phyloP scores from a whole-genome alignment of 2,329 filamentous ascomycete species.

The Huntiella omanensis region DNA sequence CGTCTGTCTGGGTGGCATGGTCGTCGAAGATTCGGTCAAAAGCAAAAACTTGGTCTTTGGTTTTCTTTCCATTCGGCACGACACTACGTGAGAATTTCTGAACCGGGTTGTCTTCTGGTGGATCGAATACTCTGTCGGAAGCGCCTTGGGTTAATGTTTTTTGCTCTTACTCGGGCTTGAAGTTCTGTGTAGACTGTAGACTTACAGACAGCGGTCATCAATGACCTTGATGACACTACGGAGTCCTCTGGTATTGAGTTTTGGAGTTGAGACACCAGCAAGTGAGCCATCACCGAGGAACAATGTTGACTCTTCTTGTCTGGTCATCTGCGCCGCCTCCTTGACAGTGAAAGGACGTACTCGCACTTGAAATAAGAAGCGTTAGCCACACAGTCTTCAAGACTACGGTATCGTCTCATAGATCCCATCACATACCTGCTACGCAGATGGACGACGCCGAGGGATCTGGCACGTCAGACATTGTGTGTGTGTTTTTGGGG shows the following conservation, averaged over 20 bases:
- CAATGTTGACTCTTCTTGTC: conserved; percentile 63
- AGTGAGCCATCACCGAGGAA: conserved; percentile 96
- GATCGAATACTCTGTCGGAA: conserved; percentile 67
- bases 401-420: not conserved
- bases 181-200: conserved; percentile 13
- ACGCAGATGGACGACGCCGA: conserved; percentile 40
- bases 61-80: conserved; percentile 67
- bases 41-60: conserved; percentile 93
- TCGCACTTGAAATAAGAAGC: conserved; percentile 31
- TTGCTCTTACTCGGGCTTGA: not conserved
- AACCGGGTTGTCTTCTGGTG: conserved; percentile 83
- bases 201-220: conserved; percentile 88
- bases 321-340: conserved; percentile 79
- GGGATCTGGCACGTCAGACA: conserved; percentile 18
- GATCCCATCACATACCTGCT: conserved; percentile 25
- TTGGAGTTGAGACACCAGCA: conserved; percentile 68
- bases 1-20: conserved; percentile 74
- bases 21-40: conserved; percentile 97
- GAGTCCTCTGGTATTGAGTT: conserved; percentile 69
- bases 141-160: not conserved
- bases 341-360: conserved; percentile 63
- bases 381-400: conserved; percentile 15
- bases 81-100: conserved; percentile 73
- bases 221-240: conserved; percentile 88
- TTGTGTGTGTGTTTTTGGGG: not conserved